A percentile compares a stretch with the other conserved stretches of the same genome.
Conservation (phyloP, 2,329 filamentous ascomycete genomes). For the Purpureocillium takamizusanense region DNA sequence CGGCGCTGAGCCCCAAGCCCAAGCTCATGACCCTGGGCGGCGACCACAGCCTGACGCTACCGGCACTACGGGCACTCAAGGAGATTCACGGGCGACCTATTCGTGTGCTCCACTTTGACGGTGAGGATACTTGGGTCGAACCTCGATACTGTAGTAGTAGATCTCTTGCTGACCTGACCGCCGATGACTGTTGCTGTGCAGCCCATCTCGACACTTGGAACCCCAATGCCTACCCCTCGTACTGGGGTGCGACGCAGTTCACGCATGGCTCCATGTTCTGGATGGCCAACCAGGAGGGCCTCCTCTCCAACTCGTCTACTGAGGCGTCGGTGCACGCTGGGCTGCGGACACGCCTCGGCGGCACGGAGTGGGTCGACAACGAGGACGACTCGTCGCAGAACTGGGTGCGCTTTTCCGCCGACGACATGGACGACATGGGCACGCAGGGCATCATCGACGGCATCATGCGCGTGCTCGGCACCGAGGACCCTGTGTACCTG, state of each 20-base stretch:
- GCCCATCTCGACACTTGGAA: constrained; percentile 80
- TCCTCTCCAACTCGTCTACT: constrained; percentile 61
- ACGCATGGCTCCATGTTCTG: constrained; percentile 91
- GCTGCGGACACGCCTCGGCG: constrained; percentile 66
- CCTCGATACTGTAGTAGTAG: too few species aligned
- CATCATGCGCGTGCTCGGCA: constrained; percentile 66
- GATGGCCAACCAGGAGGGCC: constrained; percentile 71
- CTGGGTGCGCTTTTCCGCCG: constrained; percentile 68
- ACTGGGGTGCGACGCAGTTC: constrained; percentile 60
- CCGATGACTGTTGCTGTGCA: constrained; percentile 4
- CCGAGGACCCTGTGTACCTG: constrained; percentile 70
- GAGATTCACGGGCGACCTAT: constrained; percentile 53
- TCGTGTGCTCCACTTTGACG: constrained; percentile 66
- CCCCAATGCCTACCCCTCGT: constrained; percentile 67
- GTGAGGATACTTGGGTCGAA: too few species aligned
- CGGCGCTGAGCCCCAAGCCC: constrained; percentile 27
- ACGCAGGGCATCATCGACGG: constrained; percentile 57
- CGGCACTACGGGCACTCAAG: constrained; percentile 58
- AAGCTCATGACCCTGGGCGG: constrained; percentile 63
- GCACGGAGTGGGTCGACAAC: constrained; percentile 56
- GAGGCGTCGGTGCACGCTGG: constrained; percentile 76
- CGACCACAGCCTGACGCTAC: constrained; percentile 63
- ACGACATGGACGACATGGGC: constrained; percentile 82
- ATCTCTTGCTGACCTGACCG: too few species aligned
- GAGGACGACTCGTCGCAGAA: constrained; percentile 66